Conservation (phyloP, 2,329 filamentous ascomycete genomes). For the Microdochium bolleyi region DNA sequence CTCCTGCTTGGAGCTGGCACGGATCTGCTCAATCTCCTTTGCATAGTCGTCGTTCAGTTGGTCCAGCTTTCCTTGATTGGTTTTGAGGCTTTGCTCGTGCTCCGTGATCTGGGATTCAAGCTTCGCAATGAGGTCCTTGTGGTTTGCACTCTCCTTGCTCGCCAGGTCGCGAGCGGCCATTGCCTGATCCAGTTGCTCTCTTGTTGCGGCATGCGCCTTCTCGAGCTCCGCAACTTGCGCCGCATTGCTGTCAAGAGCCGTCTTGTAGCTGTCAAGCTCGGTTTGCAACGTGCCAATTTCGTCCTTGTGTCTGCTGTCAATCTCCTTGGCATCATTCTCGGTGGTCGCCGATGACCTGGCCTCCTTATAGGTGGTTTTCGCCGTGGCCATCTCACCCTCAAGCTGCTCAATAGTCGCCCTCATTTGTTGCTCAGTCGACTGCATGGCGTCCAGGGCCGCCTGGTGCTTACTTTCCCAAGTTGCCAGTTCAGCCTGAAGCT, state of each 20-base stretch:
- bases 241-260: constrained; percentile 60
- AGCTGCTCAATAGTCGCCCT: constrained; percentile 65
- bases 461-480: constrained; percentile 73
- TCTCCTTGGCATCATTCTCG: constrained; percentile 37
- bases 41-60: constrained; percentile 41
- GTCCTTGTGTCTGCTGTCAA: constrained; percentile 47
- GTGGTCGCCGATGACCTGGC: constrained; percentile 31
- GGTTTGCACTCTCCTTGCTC: constrained; percentile 31
- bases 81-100: constrained; percentile 50
- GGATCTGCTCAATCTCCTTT: constrained; percentile 40
- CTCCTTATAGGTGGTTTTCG: constrained; percentile 40
- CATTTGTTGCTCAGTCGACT: constrained; percentile 65
- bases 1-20: constrained; percentile 40
- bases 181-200: constrained; percentile 60
- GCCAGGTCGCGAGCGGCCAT: constrained; percentile 49
- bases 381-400: constrained; percentile 49
- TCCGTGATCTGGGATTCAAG: constrained; percentile 52
- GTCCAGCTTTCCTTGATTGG: constrained; percentile 42
- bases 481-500: constrained; percentile 63
- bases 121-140: constrained; percentile 39
- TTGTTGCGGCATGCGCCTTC: constrained; percentile 57
- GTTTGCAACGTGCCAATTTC: constrained; percentile 55
- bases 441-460: constrained; percentile 60
- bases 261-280: constrained; percentile 77
- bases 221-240: constrained; percentile 68